Evolutionary conservation across 2,329 filamentous ascomycete species (phyloP).

Genomic region (Talaromyces sp.): DNA sequence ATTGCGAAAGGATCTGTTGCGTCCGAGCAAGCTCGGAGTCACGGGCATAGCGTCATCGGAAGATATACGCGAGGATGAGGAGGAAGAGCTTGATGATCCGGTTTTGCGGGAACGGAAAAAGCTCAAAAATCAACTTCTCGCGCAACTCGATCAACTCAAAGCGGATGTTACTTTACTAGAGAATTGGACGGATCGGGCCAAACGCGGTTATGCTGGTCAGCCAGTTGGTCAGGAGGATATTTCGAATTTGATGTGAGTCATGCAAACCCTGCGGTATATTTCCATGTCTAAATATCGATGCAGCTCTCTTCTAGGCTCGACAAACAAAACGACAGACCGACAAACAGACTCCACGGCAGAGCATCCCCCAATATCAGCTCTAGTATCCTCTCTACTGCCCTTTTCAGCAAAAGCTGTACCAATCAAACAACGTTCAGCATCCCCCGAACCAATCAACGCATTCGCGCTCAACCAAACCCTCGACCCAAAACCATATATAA

Average conservation of each 20-base stretch:
- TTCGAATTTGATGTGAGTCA: conserved; percentile 33
- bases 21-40: conserved; percentile 33
- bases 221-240: conserved; percentile 36
- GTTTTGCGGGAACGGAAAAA: conserved; percentile 47
- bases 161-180: conserved; percentile 57
- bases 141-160: conserved; percentile 56
- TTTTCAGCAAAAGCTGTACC: conserved; percentile 32
- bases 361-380: conserved; percentile 31
- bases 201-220: conserved; percentile 32
- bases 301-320: conserved; percentile 32
- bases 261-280: neutral
- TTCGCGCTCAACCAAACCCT: conserved; percentile 51
- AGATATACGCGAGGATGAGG: conserved; percentile 23
- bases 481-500: conserved; percentile 65
- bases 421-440: conserved; percentile 24
- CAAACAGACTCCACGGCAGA: conserved; percentile 24
- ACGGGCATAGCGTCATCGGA: conserved; percentile 4
- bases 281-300: conserved; percentile 24
- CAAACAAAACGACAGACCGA: conserved; percentile 29
- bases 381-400: conserved; percentile 41
- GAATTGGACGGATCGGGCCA: conserved; percentile 57
- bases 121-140: conserved; percentile 51
- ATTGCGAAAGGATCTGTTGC: conserved; percentile 12
- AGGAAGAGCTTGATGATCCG: conserved; percentile 12
- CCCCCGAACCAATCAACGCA: conserved; percentile 59